Evolutionary conservation across 441 rosid genomes (phyloP), one percentile per base, ranked within the genome.

Genomic region (Gossypium schwendimanii): DNA sequence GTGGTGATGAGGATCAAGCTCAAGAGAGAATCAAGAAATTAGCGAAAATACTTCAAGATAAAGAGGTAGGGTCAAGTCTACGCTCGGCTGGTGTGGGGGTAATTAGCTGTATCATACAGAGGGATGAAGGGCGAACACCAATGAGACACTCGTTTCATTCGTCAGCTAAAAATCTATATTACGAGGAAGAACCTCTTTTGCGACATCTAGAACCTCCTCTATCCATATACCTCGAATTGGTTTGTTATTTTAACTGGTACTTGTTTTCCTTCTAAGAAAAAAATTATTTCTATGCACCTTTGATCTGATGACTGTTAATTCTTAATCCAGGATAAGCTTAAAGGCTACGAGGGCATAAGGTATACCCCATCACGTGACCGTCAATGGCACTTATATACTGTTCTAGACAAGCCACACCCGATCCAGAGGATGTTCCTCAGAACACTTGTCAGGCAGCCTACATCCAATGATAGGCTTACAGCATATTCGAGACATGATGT

Each of bases 1-100:
- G 99, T 85, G 99, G 97, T 15, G 98, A 96, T 75, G 99, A 93
- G 86, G 98, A 96, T 84, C 98, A 96, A 86, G 99, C 99, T 78
- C 97, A 93, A 83, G 98, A 96, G 82, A 92, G 98, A 83, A 79
- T 93, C 66, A 63, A 87, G 78, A 96, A 91, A 83, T 82, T 96
- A 74, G 99, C 94, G 55, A 93, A 96, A 88, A 90, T 92, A 82
- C 97, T 96, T 31, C 93, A 86, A 83, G 98, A 86, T 79, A 84
- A 86, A 80, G 93, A 89, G 86, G 81, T 93, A 71, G 85, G 94
- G 64, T 79, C 87, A 57, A 86, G 89, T 81, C 88, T 96, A 63
- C 84, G 85, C 44, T 78, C 86, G 70, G 88, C 96, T 45, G 99
- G 98, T 69, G 98, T 96, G 53, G 87, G 91, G 77, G 97, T 96